Conservation (phyloP, 2,329 filamentous ascomycete species). For the Kalmusia sp. region DNA sequence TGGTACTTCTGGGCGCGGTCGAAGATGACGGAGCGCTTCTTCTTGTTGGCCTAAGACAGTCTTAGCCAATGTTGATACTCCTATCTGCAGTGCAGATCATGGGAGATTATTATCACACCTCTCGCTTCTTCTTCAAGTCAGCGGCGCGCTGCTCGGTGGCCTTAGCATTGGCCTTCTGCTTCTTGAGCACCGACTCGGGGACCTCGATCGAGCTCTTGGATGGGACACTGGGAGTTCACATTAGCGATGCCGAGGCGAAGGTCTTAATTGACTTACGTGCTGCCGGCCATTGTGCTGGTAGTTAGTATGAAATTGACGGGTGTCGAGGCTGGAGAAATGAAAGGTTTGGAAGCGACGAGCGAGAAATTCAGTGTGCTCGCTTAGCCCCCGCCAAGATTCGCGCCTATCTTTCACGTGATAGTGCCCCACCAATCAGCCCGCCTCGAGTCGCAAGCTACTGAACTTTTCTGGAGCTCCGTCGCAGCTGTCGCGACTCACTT, state of each 20-base stretch:
- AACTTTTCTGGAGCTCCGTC: conserved; percentile 35
- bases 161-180: conserved; percentile 99
- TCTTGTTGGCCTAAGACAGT: conserved; percentile 85
- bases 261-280: conserved; percentile 35
- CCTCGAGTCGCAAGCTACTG: conserved; percentile 22
- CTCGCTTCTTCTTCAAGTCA: conserved; percentile 86
- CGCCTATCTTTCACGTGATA: conserved; percentile 5
- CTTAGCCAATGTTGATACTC: conserved; percentile 48
- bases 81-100: conserved; percentile 44
- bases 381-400: conserved; percentile 32
- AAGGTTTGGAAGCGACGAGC: conserved; percentile 24
- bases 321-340: conserved; percentile 19
- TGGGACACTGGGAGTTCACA: conserved; percentile 71
- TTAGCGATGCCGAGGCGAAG: background rate
- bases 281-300: conserved; percentile 47
- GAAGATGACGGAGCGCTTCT: conserved; percentile 99
- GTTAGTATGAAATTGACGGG: conserved; percentile 39
- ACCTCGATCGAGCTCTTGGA: conserved; percentile 96
- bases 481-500: conserved; percentile 21
- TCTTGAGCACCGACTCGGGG: conserved; percentile 99
- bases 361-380: conserved; percentile 37
- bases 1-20: conserved; percentile 99
- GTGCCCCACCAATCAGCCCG: conserved; percentile 26
- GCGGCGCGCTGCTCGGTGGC: conserved; percentile 85
- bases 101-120: conserved; percentile 76